Evolutionary conservation across 371 early-diverging fungal genomes (phyloP).

Genomic region (Phascolomyces articulosus): DNA sequence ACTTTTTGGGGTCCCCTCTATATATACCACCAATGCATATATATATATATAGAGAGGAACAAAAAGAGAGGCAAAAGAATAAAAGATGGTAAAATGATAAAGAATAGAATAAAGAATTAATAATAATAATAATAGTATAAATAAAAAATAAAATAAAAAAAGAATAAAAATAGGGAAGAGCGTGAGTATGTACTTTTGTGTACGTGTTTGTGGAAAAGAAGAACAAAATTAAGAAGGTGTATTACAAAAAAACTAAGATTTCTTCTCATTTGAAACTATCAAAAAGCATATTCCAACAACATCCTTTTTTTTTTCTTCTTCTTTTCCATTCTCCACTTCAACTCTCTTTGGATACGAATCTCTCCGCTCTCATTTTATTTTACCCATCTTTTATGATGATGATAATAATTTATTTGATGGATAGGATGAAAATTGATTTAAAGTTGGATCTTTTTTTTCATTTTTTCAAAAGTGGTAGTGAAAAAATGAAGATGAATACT

Average conservation of each 20-base stretch:
- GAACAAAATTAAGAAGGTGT: conserved; percentile 1
- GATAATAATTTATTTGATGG: too few species aligned
- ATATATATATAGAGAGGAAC: conserved; percentile 12
- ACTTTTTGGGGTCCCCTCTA: conserved; percentile 8
- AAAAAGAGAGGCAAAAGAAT: not conserved
- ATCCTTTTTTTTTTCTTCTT: not conserved
- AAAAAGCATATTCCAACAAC: not conserved
- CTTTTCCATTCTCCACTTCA: not conserved
- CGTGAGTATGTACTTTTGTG: too few species aligned
- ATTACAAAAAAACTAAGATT: not conserved
- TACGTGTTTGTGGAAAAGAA: not conserved
- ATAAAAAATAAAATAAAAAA: conserved; percentile 1
- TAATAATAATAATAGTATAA: too few species aligned
- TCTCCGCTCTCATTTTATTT: too few species aligned
- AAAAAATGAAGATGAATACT: conserved; percentile 1
- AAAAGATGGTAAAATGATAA: too few species aligned
- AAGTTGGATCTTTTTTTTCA: not conserved
- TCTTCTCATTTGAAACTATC: not conserved
- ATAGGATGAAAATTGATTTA: too few species aligned
- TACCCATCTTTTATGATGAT: not conserved
- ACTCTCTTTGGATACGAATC: not conserved
- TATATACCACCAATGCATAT: not conserved
- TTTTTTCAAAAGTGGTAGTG: not conserved
- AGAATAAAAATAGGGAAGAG: not conserved
- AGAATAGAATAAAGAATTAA: too few species aligned